Conservation (phyloP, 495 filamentous ascomycete genomes). For the Talaromyces adpressus region DNA sequence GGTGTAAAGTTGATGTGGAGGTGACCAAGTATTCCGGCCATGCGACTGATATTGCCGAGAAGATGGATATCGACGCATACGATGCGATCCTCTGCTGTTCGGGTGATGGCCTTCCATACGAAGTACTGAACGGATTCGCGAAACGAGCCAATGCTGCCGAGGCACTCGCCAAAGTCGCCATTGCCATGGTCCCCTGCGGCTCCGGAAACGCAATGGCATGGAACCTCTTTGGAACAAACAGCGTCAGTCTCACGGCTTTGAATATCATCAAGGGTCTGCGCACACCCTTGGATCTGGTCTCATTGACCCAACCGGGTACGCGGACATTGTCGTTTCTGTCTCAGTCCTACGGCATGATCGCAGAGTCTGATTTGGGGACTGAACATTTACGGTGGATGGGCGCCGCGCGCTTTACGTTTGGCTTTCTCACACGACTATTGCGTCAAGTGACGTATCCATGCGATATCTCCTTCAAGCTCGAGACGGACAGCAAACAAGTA, state of each 20-base stretch:
- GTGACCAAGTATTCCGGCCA: slow-evolving; percentile 67
- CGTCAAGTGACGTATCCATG: slow-evolving; percentile 75
- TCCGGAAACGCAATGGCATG: slow-evolving; percentile 91
- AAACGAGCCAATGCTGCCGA: slow-evolving; percentile 65
- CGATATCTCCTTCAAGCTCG: slow-evolving; percentile 77
- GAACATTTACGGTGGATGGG: slow-evolving; percentile 94
- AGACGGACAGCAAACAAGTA: slow-evolving; percentile 64
- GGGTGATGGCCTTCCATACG: slow-evolving; percentile 85
- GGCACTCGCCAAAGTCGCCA: slow-evolving; percentile 71
- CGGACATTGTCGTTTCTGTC: slow-evolving; percentile 83
- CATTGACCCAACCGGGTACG: slow-evolving; percentile 70
- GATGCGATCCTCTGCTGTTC: slow-evolving; percentile 87
- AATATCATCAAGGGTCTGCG: slow-evolving; percentile 77
- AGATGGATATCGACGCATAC: slow-evolving; percentile 70
- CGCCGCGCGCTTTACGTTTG: slow-evolving; percentile 72
- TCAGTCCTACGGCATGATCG: slow-evolving; percentile 83
- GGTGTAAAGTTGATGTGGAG: slow-evolving; percentile 69
- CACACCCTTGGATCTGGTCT: slow-evolving; percentile 77
- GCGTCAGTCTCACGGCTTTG: slow-evolving; percentile 68
- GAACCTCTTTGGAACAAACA: slow-evolving; percentile 79
- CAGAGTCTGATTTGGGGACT: slow-evolving; percentile 81
- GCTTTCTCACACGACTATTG: slow-evolving; percentile 66
- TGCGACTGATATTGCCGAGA: slow-evolving; percentile 69
- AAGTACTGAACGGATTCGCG: slow-evolving; percentile 89
- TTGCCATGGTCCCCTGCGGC: slow-evolving; percentile 86